Percentiles rank a stretch among this genome's conserved stretches.
These are phyloP conservation scores for Penicillium sp. DNA, from an alignment of 2,329 filamentous ascomycete genomes.

Conservation along the genomic window DNA sequence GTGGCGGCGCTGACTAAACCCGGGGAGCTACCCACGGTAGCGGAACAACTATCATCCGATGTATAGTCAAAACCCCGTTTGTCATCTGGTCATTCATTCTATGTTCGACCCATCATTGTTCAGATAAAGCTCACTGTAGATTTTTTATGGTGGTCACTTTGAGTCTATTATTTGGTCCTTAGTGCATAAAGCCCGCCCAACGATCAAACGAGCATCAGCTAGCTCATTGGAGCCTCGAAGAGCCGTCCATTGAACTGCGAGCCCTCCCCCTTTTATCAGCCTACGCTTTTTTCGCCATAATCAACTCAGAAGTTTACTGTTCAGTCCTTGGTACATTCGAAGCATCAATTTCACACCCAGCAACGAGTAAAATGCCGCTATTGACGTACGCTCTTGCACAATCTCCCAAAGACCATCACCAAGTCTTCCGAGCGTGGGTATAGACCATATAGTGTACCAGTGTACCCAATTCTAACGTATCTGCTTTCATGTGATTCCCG, in stretches of 20 bases:
- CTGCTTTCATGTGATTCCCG: conserved; percentile 5
- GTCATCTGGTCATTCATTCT: neutral
- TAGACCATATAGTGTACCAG: too few relatives aligned
- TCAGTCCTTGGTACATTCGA: conserved; percentile 65
- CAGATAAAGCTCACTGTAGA: neutral
- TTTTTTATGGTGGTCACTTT: neutral
- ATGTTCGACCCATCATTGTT: too few relatives aligned
- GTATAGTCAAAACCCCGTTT: neutral
- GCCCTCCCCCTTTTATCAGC: conserved; percentile 56
- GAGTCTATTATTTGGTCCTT: too few relatives aligned
- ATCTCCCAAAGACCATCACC: conserved; percentile 56
- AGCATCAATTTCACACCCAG: conserved; percentile 76
- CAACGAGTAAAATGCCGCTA: conserved; percentile 66
- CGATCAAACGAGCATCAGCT: too few relatives aligned
- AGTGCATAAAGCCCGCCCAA: too few relatives aligned
- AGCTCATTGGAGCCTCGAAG: too few relatives aligned
- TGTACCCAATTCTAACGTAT: too few relatives aligned
- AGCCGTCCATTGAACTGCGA: conserved; percentile 39
- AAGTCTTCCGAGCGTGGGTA: conserved; percentile 62
- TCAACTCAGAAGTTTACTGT: conserved; percentile 67
- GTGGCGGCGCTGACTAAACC: conserved; percentile 27
- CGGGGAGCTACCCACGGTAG: conserved; percentile 3
- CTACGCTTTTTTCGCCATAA: conserved; percentile 59
- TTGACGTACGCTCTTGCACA: conserved; percentile 43
- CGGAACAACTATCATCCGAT: conserved; percentile 15